Conservation (phyloP, 2,329 filamentous ascomycete species). For the Dothideomycetes sp. region DNA sequence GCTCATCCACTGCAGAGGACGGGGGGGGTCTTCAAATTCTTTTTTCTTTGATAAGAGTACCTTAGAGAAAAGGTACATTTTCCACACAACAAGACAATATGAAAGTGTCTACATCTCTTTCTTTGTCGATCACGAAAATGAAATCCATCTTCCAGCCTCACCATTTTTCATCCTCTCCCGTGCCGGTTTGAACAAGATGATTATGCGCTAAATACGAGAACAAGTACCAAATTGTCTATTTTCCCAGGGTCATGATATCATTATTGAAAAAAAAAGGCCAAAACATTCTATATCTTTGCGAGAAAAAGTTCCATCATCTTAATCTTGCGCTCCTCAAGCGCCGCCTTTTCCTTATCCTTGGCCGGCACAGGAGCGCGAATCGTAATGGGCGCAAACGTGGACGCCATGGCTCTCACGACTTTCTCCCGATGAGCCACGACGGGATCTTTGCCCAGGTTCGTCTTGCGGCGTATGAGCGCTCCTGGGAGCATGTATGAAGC, state of each 20-base stretch:
- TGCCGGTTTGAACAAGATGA: no score
- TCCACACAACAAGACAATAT: no score
- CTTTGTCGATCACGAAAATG: no score
- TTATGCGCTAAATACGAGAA: no score
- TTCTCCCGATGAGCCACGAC: slow-evolving; percentile 44
- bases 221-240: neutral
- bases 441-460: slow-evolving; percentile 32
- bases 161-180: no score
- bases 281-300: neutral
- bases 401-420: slow-evolving; percentile 53
- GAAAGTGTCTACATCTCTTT: no score
- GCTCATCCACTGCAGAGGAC: neutral
- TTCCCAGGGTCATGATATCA: neutral
- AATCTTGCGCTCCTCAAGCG: slow-evolving; percentile 52
- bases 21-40: neutral
- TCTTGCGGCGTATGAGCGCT: slow-evolving; percentile 12
- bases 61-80: no score
- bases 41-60: neutral
- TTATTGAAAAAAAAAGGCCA: neutral
- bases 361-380: slow-evolving; percentile 39
- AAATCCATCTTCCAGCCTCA: no score
- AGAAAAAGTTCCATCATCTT: slow-evolving; percentile 63
- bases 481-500: slow-evolving; percentile 18
- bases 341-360: slow-evolving; percentile 49
- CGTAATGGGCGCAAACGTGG: slow-evolving; percentile 52